Conservation (phyloP, 2,329 filamentous ascomycete genomes). For the Rhexocercosporidium sp. region DNA sequence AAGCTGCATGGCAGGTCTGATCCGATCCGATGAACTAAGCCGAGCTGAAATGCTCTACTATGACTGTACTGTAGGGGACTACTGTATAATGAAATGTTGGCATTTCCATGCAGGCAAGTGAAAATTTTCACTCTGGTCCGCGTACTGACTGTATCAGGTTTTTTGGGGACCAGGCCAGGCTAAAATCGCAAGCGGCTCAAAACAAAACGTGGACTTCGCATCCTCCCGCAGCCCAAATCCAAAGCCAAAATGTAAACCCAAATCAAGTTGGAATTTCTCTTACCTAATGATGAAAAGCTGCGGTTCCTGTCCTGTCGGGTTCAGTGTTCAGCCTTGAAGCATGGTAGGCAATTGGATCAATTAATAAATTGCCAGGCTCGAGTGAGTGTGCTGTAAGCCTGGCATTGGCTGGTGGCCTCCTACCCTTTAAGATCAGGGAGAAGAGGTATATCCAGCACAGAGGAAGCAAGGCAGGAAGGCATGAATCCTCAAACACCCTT, state of each 20-base stretch:
- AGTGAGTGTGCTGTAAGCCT: no score
- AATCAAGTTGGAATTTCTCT: not conserved
- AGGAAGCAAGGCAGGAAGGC: conserved; percentile 5
- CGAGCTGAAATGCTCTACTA: not conserved
- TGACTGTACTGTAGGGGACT: not conserved
- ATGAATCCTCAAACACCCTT: not conserved
- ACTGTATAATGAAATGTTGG: not conserved
- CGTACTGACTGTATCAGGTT: conserved; percentile 5
- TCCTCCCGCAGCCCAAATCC: not conserved
- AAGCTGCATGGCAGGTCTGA: not conserved
- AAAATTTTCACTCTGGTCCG: conserved; percentile 2
- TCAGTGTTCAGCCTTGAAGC: not conserved
- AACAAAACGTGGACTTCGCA: not conserved
- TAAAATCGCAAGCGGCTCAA: not conserved
- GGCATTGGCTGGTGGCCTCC: not conserved
- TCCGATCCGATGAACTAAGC: conserved; percentile 4
- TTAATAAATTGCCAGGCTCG: not conserved
- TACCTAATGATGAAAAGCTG: not conserved
- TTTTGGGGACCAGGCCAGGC: not conserved
- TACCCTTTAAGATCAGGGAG: not conserved
- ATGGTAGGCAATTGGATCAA: not conserved
- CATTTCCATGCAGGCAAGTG: conserved; percentile 5
- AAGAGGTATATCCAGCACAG: conserved; percentile 1
- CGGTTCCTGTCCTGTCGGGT: not conserved
- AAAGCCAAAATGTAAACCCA: not conserved